These are phyloP conservation scores for Pilasporangium apinafurcum DNA, from an alignment of 352 stramenopile species.

Conservation along the genomic window DNA sequence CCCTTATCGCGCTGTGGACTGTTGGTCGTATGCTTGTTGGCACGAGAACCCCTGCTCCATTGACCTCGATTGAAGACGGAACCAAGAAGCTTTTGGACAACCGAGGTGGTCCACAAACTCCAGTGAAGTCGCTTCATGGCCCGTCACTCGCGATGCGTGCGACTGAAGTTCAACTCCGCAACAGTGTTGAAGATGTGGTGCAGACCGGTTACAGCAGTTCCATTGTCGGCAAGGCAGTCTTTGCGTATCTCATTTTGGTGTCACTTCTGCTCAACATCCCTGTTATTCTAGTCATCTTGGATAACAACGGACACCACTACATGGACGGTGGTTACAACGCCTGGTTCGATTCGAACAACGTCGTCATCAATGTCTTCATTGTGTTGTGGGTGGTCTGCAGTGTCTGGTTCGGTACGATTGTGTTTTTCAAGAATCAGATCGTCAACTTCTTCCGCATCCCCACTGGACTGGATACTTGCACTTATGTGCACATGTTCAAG, in stretches of 20 bases:
- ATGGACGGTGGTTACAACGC: conserved; percentile 24
- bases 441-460: conserved; percentile 61
- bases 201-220: conserved; percentile 46
- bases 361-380: conserved; percentile 60
- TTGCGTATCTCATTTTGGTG: conserved; percentile 54
- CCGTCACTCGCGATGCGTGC: conserved; percentile 32
- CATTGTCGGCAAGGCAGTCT: conserved; percentile 29
- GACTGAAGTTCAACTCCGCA: conserved; percentile 35
- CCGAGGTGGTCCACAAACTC: conserved; percentile 42
- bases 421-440: conserved; percentile 33
- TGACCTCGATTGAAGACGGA: conserved; percentile 21
- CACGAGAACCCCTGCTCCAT: conserved; percentile 5
- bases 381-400: conserved; percentile 42
- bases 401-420: conserved; percentile 41
- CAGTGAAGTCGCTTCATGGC: conserved; percentile 19
- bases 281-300: conserved; percentile 40
- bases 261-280: conserved; percentile 50
- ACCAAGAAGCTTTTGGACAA: conserved; percentile 53
- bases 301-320: conserved; percentile 49
- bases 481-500: conserved; percentile 58
- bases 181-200: conserved; percentile 37
- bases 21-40: conserved; percentile 8
- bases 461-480: conserved; percentile 26
- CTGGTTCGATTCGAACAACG: conserved; percentile 44
- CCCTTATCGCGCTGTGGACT: conserved; percentile 22